phyloP scores from a whole-genome alignment of 106 monocot genomes.

The Allium sativum region DNA sequence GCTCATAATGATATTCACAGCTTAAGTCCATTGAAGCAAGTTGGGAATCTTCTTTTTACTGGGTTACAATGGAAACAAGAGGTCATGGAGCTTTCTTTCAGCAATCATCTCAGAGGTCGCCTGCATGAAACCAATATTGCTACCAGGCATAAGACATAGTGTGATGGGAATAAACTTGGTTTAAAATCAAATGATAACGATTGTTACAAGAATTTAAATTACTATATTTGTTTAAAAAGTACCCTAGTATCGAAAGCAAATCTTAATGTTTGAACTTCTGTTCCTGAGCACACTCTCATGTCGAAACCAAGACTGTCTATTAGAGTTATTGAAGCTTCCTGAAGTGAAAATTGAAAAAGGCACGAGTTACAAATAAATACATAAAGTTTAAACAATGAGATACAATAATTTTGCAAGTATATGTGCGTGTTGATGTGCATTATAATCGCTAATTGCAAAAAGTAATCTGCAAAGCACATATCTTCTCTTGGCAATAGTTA shows the following conservation, averaged over 20 bases:
- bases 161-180: too few species aligned
- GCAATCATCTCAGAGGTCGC: conserved; percentile 62
- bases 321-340: conserved; percentile 69
- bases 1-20: neutral
- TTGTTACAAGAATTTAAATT: neutral
- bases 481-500: too few species aligned
- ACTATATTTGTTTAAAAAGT: conserved; percentile 6
- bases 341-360: conserved; percentile 8
- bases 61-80: conserved; percentile 36
- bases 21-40: neutral
- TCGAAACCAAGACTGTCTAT: conserved; percentile 92
- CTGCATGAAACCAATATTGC: conserved; percentile 8
- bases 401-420: neutral
- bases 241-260: conserved; percentile 59
- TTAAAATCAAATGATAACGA: too few species aligned
- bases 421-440: too few species aligned
- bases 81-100: conserved; percentile 38
- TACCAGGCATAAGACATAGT: too few species aligned
- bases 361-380: neutral
- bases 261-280: conserved; percentile 76
- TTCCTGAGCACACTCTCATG: conserved; percentile 75
- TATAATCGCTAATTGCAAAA: too few species aligned
- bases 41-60: neutral
- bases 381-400: neutral
- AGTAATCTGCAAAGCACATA: too few species aligned